Evolutionary conservation across 345 rosid species (phyloP).

Genomic region (Eutrema yunnanense): DNA sequence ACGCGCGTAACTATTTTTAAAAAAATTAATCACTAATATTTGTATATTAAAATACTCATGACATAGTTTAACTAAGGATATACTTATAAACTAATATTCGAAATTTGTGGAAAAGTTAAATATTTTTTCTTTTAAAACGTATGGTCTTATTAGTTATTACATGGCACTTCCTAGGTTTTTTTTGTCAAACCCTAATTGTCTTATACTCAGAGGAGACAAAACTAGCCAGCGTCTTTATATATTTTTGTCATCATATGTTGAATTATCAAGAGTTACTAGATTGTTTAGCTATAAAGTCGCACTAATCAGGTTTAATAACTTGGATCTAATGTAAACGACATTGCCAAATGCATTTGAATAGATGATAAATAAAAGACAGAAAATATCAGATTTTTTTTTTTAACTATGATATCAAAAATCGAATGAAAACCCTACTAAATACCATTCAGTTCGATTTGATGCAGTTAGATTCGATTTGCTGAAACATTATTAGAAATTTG

Average conservation of each 20-base stretch:
- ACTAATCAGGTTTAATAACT: background rate
- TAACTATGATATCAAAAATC: background rate
- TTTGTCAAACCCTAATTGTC: conserved; percentile 20
- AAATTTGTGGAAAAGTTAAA: background rate
- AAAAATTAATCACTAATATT: background rate
- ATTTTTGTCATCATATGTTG: background rate
- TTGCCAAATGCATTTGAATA: background rate
- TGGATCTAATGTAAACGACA: background rate
- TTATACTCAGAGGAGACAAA: background rate
- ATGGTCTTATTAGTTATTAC: background rate
- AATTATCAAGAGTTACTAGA: background rate
- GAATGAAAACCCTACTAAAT: background rate
- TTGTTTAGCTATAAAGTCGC: background rate
- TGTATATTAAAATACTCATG: background rate
- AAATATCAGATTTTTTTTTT: background rate
- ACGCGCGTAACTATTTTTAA: background rate
- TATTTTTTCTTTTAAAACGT: background rate
- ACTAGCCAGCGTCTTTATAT: background rate
- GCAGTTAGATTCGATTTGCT: background rate
- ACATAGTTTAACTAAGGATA: background rate
- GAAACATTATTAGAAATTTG: background rate
- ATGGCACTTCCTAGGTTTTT: background rate
- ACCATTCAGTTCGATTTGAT: background rate
- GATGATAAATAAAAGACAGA: background rate
- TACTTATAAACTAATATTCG: background rate